Base-by-base conservation (phyloP, 352 stramenopile species). In the Pythium sp. region DNA sequence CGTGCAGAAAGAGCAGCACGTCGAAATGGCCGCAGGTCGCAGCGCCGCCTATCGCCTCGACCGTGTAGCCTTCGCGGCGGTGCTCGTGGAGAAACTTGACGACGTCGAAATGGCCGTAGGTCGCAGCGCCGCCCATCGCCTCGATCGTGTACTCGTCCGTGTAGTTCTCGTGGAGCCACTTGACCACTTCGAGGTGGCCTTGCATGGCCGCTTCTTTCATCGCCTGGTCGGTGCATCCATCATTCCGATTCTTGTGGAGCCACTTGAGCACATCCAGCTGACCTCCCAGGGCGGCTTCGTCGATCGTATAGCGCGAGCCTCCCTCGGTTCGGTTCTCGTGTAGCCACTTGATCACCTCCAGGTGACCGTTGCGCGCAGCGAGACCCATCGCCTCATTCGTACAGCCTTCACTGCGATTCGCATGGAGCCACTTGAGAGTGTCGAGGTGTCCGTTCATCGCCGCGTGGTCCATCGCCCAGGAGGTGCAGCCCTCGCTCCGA, bases 401-500 rank as follows among this genome's bases (percentile, higher is more conserved):
- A 32, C 18, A 47, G 18, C 24, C 55, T 18, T 61, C 34, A 18
- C 15, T 61, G 7, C 28, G 54, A 18, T 60, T 58, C 22, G 51
- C 9, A 18, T 67, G 49, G 6, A 61, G 49, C 49, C 49, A 67
- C 36, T 60, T 34, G 26, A 61, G 24, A 2, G 53, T 61, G 14
- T 30, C 30, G 28, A 60, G 11, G 14, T 61, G 55, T 14, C 30
- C 28, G n/a, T 28, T 43, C 24, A 15, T 9, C 12, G 30, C 55
- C 14, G 8, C 30, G 0, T 47, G 22, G 34, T 61, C 15, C 55
- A 61, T 61, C n/a, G 55, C 28, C 18, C 14, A 14, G 7, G 28
- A 62, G 28, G 83, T 90, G 70, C 79, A 87, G 24, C 84, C 82
- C 49, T 92, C 84, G 4, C 32, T 71, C 22, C 82, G 79, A 61